Evolutionary conservation across 2,329 filamentous ascomycete genomes (phyloP).

Genomic region (Zopfia rhizophila): DNA sequence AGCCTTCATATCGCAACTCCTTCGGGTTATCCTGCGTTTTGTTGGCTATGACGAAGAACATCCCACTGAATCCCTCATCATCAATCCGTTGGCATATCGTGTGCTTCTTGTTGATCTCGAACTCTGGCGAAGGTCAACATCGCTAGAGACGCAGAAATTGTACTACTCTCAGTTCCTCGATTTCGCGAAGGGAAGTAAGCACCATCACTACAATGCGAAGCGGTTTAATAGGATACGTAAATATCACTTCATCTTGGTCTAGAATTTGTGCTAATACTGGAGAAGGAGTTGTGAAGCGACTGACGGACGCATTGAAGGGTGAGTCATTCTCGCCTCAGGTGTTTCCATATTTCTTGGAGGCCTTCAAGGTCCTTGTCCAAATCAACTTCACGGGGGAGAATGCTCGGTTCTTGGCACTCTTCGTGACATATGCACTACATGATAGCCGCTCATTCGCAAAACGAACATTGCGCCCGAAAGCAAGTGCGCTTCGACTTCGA

Average conservation of each 20-base stretch:
- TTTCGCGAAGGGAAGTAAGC: conserved; percentile 89
- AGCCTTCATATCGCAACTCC: conserved; percentile 67
- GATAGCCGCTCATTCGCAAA: conserved; percentile 60
- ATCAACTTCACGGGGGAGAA: conserved; percentile 86
- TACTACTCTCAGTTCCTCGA: conserved; percentile 94
- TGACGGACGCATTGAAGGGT: conserved; percentile 89
- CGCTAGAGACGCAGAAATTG: conserved; percentile 79
- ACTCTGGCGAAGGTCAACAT: conserved; percentile 82
- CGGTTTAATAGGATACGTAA: conserved; percentile 89
- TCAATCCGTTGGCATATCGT: conserved; percentile 94
- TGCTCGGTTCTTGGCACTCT: conserved; percentile 86
- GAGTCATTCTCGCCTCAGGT: conserved; percentile 79
- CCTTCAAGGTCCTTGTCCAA: conserved; percentile 82
- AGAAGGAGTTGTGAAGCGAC: conserved; percentile 84
- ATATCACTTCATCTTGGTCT: too few relatives aligned
- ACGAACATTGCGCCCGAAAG: conserved; percentile 45
- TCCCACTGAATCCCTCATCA: conserved; percentile 88
- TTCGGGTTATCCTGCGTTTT: conserved; percentile 83
- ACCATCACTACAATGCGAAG: conserved; percentile 90
- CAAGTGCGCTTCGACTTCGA: conserved; percentile 44
- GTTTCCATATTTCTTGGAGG: conserved; percentile 78
- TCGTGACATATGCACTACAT: conserved; percentile 92
- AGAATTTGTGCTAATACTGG: conserved; percentile 30
- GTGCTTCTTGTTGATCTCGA: conserved; percentile 92
- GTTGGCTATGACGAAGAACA: conserved; percentile 86